Evolutionary conservation across 352 stramenopile species (phyloP).

Genomic region (Nothophytophthora sp.): DNA sequence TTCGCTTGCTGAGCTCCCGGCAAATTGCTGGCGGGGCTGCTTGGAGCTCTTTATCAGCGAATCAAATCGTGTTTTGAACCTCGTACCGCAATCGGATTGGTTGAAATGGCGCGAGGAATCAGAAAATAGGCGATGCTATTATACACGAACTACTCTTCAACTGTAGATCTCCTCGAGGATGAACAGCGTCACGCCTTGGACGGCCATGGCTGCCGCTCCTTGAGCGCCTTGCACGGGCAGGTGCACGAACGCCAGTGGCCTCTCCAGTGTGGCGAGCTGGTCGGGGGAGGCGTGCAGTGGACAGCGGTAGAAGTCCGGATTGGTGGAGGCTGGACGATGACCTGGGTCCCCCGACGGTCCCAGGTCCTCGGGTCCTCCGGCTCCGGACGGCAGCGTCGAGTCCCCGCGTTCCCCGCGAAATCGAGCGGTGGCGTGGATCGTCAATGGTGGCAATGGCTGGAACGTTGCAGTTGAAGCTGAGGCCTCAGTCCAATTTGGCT

Average conservation of each 20-base stretch:
- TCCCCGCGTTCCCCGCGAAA: constrained; percentile 15
- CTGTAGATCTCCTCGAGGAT: constrained; percentile 24
- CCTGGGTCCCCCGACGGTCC: constrained; percentile 8
- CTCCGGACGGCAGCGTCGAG: constrained; percentile 6
- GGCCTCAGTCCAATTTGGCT: background rate
- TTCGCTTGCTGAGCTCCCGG: too few relatives aligned
- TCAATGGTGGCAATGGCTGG: constrained; percentile 27
- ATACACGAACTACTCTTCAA: background rate
- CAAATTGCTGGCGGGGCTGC: too few relatives aligned
- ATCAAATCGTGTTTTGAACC: too few relatives aligned
- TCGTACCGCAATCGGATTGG: too few relatives aligned
- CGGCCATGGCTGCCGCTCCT: constrained; percentile 19
- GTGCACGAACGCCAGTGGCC: constrained; percentile 38
- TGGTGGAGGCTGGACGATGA: background rate
- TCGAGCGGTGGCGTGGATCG: constrained; percentile 28
- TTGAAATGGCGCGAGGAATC: too few relatives aligned
- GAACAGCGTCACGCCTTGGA: constrained; percentile 35
- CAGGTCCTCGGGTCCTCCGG: background rate
- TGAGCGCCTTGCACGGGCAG: constrained; percentile 31
- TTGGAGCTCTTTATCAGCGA: too few relatives aligned
- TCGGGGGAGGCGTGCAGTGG: constrained; percentile 36
- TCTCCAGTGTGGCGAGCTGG: constrained; percentile 25
- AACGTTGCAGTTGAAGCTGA: too few relatives aligned
- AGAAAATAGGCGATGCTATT: background rate
- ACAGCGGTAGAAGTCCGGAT: constrained; percentile 35